Evolutionary conservation across 2,329 filamentous ascomycete species (phyloP).

Genomic region (Elsinoe perseae): DNA sequence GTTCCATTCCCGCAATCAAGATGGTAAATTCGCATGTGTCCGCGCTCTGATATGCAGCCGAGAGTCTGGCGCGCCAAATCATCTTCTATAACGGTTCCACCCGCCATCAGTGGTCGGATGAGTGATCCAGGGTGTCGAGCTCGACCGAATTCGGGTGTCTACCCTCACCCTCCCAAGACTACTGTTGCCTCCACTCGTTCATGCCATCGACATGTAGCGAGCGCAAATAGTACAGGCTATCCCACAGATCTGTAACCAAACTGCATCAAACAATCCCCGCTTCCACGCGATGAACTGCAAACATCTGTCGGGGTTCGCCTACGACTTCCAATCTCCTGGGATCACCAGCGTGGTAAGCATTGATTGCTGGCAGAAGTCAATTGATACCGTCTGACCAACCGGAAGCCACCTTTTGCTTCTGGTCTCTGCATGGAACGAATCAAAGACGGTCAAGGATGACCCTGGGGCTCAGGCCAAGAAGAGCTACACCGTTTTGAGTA

Average conservation of each 20-base stretch:
- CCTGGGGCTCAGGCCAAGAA: background rate
- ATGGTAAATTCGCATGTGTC: background rate
- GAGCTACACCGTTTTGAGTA: constrained; percentile 4
- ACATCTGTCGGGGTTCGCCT: constrained; percentile 4
- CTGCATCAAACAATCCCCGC: constrained; percentile 5
- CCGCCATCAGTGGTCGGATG: background rate
- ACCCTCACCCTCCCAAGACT: background rate
- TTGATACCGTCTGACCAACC: constrained; percentile 3
- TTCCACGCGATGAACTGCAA: background rate
- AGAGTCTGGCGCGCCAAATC: background rate
- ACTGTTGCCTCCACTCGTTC: constrained; percentile 1
- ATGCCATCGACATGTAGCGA: background rate
- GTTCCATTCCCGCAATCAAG: background rate
- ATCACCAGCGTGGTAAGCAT: constrained; percentile 1
- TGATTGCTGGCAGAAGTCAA: constrained; percentile 13
- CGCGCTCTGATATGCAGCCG: background rate
- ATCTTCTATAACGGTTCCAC: background rate
- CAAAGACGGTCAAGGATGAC: background rate
- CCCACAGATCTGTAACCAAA: background rate
- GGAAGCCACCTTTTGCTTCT: background rate
- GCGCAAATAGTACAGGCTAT: background rate
- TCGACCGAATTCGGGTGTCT: background rate
- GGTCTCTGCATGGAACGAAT: constrained; percentile 15
- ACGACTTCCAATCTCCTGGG: constrained; percentile 10
- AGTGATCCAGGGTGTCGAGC: background rate